phyloP scores from a whole-genome alignment of 139 green algal species.

The Chlorella sp. region DNA sequence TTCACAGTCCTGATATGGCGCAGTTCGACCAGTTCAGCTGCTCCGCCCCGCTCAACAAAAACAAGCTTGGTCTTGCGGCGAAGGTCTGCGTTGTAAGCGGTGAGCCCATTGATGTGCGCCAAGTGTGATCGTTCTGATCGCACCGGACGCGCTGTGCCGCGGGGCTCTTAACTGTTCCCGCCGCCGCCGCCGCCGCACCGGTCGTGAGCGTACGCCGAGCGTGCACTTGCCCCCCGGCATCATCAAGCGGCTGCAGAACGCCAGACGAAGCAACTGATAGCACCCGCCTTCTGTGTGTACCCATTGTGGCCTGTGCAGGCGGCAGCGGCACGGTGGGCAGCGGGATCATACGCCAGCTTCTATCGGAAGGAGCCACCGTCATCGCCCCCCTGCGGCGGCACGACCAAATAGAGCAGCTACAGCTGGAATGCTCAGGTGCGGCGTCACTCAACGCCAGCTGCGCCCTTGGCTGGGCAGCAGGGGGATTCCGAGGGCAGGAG shows the following conservation, averaged over 20 bases:
- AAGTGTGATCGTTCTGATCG: not conserved
- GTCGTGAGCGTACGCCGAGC: no score
- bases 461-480: not conserved
- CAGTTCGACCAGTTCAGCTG: not conserved
- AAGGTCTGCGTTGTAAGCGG: not conserved
- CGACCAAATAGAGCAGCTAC: constrained; percentile 13
- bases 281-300: no score
- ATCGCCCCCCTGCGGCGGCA: constrained; percentile 11
- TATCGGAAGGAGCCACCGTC: constrained; percentile 11
- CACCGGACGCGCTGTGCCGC: no score
- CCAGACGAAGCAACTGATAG: no score
- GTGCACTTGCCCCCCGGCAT: no score
- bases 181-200: not conserved
- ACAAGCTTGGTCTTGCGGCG: not conserved
- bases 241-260: no score
- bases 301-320: not conserved
- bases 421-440: not conserved
- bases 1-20: not conserved
- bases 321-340: constrained; percentile 36
- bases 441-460: not conserved
- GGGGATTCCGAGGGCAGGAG: no score
- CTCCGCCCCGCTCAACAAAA: not conserved
- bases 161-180: not conserved
- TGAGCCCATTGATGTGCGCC: not conserved
- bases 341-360: constrained; percentile 5